Percentiles rank a stretch among this genome's conserved stretches.
These are phyloP conservation scores for Paraconiothyrium brasiliense DNA, from an alignment of 2,329 filamentous ascomycete species.

Conservation along the genomic window DNA sequence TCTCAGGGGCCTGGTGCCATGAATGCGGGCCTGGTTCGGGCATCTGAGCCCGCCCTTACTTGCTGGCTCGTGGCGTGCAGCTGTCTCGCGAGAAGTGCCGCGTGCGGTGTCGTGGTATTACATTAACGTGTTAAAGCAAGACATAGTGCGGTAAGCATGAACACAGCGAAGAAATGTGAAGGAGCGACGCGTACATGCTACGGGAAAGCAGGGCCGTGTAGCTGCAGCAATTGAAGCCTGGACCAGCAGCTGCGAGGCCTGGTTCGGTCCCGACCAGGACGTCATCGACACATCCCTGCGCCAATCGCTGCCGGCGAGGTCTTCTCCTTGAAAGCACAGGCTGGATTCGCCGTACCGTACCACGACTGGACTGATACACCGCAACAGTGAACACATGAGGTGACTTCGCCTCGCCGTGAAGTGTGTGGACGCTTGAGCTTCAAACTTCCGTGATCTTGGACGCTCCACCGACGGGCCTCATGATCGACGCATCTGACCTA, in stretches of 20 bases:
- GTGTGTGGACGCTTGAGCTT: not conserved
- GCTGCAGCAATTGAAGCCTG: conserved; percentile 9
- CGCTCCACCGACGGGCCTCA: not conserved
- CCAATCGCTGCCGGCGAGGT: conserved; percentile 31
- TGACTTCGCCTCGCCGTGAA: not conserved
- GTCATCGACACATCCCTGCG: conserved; percentile 37
- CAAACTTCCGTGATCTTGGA: not conserved
- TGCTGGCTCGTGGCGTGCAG: conserved; percentile 1
- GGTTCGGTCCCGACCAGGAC: conserved; percentile 23
- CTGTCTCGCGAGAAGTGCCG: conserved; percentile 8
- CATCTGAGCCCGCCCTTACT: conserved; percentile 35
- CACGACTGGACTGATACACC: not conserved
- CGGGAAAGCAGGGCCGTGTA: conserved; percentile 2
- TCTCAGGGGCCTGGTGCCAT: conserved; percentile 46
- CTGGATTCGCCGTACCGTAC: not conserved
- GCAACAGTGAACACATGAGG: not conserved
- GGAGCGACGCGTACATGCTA: conserved; percentile 13
- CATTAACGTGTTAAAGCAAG: conserved; percentile 3
- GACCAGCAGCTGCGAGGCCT: conserved; percentile 5
- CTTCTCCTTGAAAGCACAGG: conserved; percentile 5
- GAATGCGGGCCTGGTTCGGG: conserved; percentile 37
- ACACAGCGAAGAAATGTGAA: conserved; percentile 25
- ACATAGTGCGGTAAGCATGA: conserved; percentile 10
- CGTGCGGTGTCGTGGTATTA: conserved; percentile 19
- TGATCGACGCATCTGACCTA: conserved; percentile 2